Evolutionary conservation across 805 yeast species (phyloP).

Genomic region (Maudiozyma barnettii): DNA sequence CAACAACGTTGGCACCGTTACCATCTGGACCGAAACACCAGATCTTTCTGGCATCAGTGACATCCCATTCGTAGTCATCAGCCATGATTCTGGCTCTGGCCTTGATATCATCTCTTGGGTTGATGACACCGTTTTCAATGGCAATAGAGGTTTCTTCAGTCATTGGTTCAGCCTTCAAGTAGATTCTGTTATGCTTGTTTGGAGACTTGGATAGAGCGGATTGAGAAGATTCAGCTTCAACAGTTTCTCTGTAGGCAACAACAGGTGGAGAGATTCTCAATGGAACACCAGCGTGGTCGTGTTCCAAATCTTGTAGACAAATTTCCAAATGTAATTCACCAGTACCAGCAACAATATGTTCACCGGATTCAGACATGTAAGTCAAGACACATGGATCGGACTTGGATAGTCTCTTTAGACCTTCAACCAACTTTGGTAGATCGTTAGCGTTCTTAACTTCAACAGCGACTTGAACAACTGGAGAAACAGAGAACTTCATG

Average conservation of each 20-base stretch:
- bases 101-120: slow-evolving; percentile 97
- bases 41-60: slow-evolving; percentile 99
- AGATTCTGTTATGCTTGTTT: slow-evolving; percentile 99
- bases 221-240: slow-evolving; percentile 86
- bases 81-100: slow-evolving; percentile 98
- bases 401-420: slow-evolving; percentile 99
- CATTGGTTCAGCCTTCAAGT: slow-evolving; percentile 93
- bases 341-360: slow-evolving; percentile 98
- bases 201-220: slow-evolving; percentile 97
- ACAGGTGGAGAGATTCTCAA: slow-evolving; percentile 96
- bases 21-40: slow-evolving; percentile 99
- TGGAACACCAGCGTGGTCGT: slow-evolving; percentile 99
- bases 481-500: slow-evolving; percentile 99
- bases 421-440: slow-evolving; percentile 98
- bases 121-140: slow-evolving; percentile 85
- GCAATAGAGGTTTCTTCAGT: slow-evolving; percentile 88
- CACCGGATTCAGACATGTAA: slow-evolving; percentile 88
- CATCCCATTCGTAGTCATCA: slow-evolving; percentile 99
- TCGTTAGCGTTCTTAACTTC: slow-evolving; percentile 99
- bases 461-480: slow-evolving; percentile 99
- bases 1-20: slow-evolving; percentile 95
- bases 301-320: slow-evolving; percentile 89
- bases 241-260: slow-evolving; percentile 98
- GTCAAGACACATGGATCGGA: slow-evolving; percentile 98
- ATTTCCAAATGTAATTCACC: slow-evolving; percentile 99